Percentiles rank a stretch among this genome's conserved stretches.
These are phyloP conservation scores for Nymphaea colorata DNA, from an alignment of 164 flowering plant genomes.

Conservation along the genomic window DNA sequence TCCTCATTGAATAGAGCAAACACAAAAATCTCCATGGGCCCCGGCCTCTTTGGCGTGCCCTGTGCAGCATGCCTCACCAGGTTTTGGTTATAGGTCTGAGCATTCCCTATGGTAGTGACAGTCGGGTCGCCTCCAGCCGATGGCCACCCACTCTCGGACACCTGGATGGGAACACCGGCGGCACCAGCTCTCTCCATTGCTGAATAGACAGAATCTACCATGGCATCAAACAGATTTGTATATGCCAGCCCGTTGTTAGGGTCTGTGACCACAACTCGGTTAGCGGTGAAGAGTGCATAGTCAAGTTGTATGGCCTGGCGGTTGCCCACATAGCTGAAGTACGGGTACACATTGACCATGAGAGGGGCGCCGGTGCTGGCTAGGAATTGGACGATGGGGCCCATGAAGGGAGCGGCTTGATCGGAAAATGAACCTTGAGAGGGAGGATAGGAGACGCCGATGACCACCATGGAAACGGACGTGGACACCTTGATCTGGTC, in stretches of 20 bases:
- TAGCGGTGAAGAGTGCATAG: slow-evolving; percentile 7
- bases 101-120: slow-evolving; percentile 3
- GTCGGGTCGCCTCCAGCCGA: slow-evolving; percentile 1
- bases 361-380: slow-evolving; percentile 14
- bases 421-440: slow-evolving; percentile 14
- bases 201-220: slow-evolving; percentile 7
- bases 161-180: slow-evolving; percentile 1
- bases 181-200: slow-evolving; percentile 7
- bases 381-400: slow-evolving; percentile 14
- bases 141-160: slow-evolving; percentile 14
- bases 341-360: slow-evolving; percentile 31
- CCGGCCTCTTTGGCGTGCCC: slow-evolving; percentile 7
- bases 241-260: not conserved
- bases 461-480: slow-evolving; percentile 3
- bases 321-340: slow-evolving; percentile 11
- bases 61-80: slow-evolving; percentile 3
- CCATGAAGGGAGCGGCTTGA: not conserved
- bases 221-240: slow-evolving; percentile 8
- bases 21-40: slow-evolving; percentile 2
- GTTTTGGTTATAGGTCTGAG: slow-evolving; percentile 9
- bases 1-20: slow-evolving; percentile 9
- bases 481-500: slow-evolving; percentile 24
- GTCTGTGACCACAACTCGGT: not conserved
- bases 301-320: slow-evolving; percentile 5
- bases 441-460: slow-evolving; percentile 20